phyloP scores from a whole-genome alignment of 176 grass and related monocot genomes.

The Ensete ventricosum region DNA sequence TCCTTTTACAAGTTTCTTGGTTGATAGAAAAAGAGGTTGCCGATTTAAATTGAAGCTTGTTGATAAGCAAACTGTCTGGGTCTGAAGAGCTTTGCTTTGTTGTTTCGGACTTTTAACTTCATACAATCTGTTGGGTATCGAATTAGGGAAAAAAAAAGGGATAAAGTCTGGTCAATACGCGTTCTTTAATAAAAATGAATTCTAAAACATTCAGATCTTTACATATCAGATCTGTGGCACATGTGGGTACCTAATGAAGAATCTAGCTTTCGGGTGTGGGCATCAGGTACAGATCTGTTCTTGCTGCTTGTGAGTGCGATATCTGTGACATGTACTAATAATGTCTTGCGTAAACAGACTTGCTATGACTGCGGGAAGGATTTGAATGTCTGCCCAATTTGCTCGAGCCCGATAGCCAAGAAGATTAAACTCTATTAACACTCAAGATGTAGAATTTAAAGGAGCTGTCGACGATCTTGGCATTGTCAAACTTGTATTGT shows the following conservation, averaged over 20 bases:
- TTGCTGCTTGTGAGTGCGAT: not conserved
- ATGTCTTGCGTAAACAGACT: slow-evolving; percentile 30
- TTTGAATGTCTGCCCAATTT: slow-evolving; percentile 59
- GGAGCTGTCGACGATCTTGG: not conserved
- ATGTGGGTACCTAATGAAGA: slow-evolving; percentile 53
- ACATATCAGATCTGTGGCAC: slow-evolving; percentile 51
- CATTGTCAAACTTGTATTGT: not conserved
- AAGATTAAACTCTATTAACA: slow-evolving; percentile 67
- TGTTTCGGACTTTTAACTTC: not conserved
- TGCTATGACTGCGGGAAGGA: slow-evolving; percentile 52
- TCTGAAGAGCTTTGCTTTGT: not conserved
- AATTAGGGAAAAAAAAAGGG: not conserved
- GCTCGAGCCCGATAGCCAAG: slow-evolving; percentile 48
- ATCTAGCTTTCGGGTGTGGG: slow-evolving; percentile 76
- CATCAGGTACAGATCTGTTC: slow-evolving; percentile 52
- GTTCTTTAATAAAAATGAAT: not conserved
- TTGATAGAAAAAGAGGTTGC: not conserved
- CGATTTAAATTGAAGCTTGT: not conserved
- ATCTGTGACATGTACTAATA: not conserved
- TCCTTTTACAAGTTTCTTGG: not conserved
- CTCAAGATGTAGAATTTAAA: not conserved
- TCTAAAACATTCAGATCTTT: not conserved
- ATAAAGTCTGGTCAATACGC: not conserved
- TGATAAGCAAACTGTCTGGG: not conserved
- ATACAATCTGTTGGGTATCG: not conserved